Evolutionary conservation across 2,329 filamentous ascomycete genomes (phyloP), one percentile per base, ranked within the genome.

Genomic region (Monosporascus sp.): DNA sequence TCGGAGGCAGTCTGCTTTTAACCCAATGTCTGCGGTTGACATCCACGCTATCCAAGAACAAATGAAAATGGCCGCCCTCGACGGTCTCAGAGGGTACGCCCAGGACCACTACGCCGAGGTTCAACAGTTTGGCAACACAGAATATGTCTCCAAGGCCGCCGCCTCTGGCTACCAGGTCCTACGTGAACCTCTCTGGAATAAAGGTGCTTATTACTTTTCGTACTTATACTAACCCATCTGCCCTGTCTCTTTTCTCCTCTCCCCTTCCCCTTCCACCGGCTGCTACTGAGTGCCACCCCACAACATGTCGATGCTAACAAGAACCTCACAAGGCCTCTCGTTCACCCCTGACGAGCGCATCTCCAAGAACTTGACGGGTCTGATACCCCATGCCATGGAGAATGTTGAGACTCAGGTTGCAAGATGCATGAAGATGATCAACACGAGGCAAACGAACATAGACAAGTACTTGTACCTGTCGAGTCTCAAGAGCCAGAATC

Each of bases 401-500:
- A 79, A 70, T 68, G 70, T 79, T 63, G 72, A 81, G 57, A 84
- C 78, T 50, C 83, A 86, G 68, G 81, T 79, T 63, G 76, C 77
- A 62, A 77, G 83, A 72, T 87, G 85, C 67, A 83, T 92, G 74
- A 84, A 84, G 70, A 86, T 91, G 74, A 85, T 93, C 64, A 79
- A 84, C 53, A 80, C 80, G 56, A 84, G 88, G 58, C 74, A 81
- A 58, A 89, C 87, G 47, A 74, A 77, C 59, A 84, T 94, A 64
- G 89, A 93, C 79, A 90, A 89, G 75, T 93, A 91, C 72, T 81
- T 91, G 52, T 94, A 93, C 73, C 78, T 94, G 69, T 89, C 86
- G 45, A 79, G 82, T 59, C 74, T 93, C 70, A 88, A 90, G 73
- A 80, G 80, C 68, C 82, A 85, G 64, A 93, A 92, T 68, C 80